Percentiles rank a stretch among this genome's conserved stretches.
These are phyloP conservation scores for Westerdykella aurantiaca DNA, from an alignment of 2,329 filamentous ascomycete genomes.

Conservation along the genomic window DNA sequence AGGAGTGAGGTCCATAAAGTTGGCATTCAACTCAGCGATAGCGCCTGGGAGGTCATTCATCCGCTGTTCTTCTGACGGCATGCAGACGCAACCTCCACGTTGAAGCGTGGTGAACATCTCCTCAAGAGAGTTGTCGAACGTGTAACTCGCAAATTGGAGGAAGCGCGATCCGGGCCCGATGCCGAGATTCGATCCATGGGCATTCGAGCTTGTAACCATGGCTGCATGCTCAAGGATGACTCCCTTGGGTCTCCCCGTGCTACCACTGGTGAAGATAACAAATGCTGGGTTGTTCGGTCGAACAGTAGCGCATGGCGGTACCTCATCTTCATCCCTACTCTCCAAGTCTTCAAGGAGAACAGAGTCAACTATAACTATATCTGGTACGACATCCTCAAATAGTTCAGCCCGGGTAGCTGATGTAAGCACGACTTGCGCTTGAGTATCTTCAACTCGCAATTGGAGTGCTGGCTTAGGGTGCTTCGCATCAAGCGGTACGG, in stretches of 20 bases:
- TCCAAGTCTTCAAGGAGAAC: slow-evolving; percentile 33
- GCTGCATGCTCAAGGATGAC: slow-evolving; percentile 29
- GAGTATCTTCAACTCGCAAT: slow-evolving; percentile 36
- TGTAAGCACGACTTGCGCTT: slow-evolving; percentile 38
- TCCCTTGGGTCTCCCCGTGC: slow-evolving; percentile 31
- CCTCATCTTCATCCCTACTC: slow-evolving; percentile 2
- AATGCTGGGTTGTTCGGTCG: slow-evolving; percentile 24
- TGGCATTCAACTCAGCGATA: slow-evolving; percentile 22
- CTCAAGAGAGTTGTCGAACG: slow-evolving; percentile 52
- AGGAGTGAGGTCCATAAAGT: slow-evolving; percentile 50
- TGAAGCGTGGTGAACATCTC: slow-evolving; percentile 52
- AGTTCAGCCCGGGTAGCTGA: slow-evolving; percentile 33
- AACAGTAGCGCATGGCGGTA: slow-evolving; percentile 16
- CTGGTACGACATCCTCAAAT: slow-evolving; percentile 40
- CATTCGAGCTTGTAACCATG: slow-evolving; percentile 27
- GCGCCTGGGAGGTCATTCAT: slow-evolving; percentile 48
- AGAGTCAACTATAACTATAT: slow-evolving; percentile 30
- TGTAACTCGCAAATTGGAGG: slow-evolving; percentile 44
- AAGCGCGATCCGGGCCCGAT: slow-evolving; percentile 23
- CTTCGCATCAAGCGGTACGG: slow-evolving; percentile 33
- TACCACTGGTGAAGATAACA: slow-evolving; percentile 31
- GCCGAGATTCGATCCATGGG: slow-evolving; percentile 24
- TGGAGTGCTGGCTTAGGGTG: slow-evolving; percentile 34
- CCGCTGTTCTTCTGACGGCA: slow-evolving; percentile 51
- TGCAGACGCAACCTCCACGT: slow-evolving; percentile 48